Percentiles rank a stretch among this genome's conserved stretches.
These are phyloP conservation scores for Plasmodium blacklocki DNA, from an alignment of 169 alveolate genomes.

Conservation along the genomic window DNA sequence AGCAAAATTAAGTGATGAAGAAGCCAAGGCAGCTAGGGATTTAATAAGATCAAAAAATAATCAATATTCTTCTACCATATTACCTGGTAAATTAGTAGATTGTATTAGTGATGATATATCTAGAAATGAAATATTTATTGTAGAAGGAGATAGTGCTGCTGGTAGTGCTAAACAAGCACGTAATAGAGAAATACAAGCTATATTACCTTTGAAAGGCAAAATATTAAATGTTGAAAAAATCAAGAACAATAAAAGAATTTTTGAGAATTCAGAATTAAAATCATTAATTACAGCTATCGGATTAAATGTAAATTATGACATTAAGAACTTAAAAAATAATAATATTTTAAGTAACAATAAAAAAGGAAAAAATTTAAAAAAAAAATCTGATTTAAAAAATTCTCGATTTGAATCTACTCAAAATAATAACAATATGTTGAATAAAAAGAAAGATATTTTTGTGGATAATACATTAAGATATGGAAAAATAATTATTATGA, in stretches of 20 bases:
- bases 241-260: constrained; percentile 78
- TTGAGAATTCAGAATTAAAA: constrained; percentile 85
- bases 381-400: constrained; percentile 33
- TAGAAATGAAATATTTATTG: constrained; percentile 85
- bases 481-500: constrained; percentile 86
- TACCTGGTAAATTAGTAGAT: constrained; percentile 87
- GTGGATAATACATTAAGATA: constrained; percentile 75
- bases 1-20: constrained; percentile 85
- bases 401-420: constrained; percentile 5
- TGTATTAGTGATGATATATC: constrained; percentile 81
- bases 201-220: constrained; percentile 88
- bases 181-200: constrained; percentile 87
- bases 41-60: constrained; percentile 82
- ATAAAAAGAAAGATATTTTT: constrained; percentile 40
- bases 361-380: constrained; percentile 31
- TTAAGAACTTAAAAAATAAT: constrained; percentile 17
- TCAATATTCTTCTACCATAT: constrained; percentile 74
- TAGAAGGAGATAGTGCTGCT: constrained; percentile 91
- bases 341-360: constrained; percentile 10
- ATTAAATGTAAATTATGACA: constrained; percentile 65
- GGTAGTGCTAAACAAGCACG: constrained; percentile 90
- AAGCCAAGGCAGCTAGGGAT: constrained; percentile 87
- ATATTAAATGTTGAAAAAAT: constrained; percentile 87
- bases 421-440: constrained; percentile 8
- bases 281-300: constrained; percentile 78